Evolutionary conservation across 2,329 filamentous ascomycete genomes (phyloP).

Genomic region (Tricladium varicosporioides): DNA sequence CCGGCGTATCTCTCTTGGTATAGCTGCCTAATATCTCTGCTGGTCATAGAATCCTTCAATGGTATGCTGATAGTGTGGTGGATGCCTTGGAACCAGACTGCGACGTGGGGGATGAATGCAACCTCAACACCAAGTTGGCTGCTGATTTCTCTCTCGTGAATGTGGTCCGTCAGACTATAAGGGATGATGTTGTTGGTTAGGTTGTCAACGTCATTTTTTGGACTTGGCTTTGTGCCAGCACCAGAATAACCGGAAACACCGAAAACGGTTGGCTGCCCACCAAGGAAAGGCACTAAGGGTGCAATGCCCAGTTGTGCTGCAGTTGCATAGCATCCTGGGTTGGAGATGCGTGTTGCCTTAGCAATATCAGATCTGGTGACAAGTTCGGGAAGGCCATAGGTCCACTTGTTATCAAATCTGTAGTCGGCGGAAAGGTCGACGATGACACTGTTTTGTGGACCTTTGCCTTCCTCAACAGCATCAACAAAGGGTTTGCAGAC

Average conservation of each 20-base stretch:
- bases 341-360: conserved; percentile 77
- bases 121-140: conserved; percentile 71
- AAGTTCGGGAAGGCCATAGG: conserved; percentile 87
- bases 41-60: conserved; percentile 80
- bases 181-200: conserved; percentile 87
- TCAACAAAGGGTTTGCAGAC: conserved; percentile 94
- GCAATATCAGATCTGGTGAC: conserved; percentile 74
- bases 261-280: conserved; percentile 78
- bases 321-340: conserved; percentile 95
- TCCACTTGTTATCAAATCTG: conserved; percentile 82
- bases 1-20: conserved; percentile 97
- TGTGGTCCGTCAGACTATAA: conserved; percentile 88
- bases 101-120: conserved; percentile 90
- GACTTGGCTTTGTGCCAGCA: conserved; percentile 88
- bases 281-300: conserved; percentile 73
- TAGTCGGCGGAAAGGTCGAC: conserved; percentile 97
- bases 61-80: conserved; percentile 89
- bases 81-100: conserved; percentile 97
- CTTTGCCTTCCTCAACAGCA: conserved; percentile 71
- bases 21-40: conserved; percentile 86
- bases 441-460: conserved; percentile 67
- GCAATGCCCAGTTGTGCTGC: conserved; percentile 87
- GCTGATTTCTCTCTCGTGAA: conserved; percentile 91
- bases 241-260: conserved; percentile 94
- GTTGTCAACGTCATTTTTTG: conserved; percentile 86